Evolutionary conservation across 257 asterid species (phyloP).

Genomic region (Echium plantagineum): DNA sequence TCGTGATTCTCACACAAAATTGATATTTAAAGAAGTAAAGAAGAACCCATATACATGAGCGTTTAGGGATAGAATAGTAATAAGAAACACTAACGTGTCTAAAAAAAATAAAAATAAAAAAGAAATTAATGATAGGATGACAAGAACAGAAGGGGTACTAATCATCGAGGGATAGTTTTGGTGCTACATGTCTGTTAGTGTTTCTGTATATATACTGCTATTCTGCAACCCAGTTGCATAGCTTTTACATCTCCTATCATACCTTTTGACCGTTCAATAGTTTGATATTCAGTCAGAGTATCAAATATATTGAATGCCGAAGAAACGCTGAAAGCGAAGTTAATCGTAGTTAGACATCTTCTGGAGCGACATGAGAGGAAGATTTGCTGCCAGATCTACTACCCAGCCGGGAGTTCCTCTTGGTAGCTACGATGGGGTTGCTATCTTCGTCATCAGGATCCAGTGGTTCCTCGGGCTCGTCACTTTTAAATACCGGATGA

Average conservation of each 20-base stretch:
- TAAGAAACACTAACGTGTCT: too few species aligned
- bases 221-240: not conserved
- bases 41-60: too few species aligned
- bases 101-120: too few species aligned
- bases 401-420: not conserved
- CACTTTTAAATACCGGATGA: slow-evolving; percentile 50
- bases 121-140: too few species aligned
- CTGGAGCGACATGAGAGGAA: not conserved
- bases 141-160: too few species aligned
- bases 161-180: too few species aligned
- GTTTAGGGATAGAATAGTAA: too few species aligned
- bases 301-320: not conserved
- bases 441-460: slow-evolving; percentile 18
- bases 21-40: too few species aligned
- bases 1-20: too few species aligned
- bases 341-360: not conserved
- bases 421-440: not conserved
- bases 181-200: not conserved
- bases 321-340: not conserved
- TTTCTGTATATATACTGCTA: not conserved
- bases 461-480: slow-evolving; percentile 9
- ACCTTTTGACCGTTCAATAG: not conserved
- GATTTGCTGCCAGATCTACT: not conserved
- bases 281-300: not conserved
- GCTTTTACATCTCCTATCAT: not conserved